phyloP scores from a whole-genome alignment of 2,329 filamentous ascomycete genomes.

The Dactylellina parvicollis region DNA sequence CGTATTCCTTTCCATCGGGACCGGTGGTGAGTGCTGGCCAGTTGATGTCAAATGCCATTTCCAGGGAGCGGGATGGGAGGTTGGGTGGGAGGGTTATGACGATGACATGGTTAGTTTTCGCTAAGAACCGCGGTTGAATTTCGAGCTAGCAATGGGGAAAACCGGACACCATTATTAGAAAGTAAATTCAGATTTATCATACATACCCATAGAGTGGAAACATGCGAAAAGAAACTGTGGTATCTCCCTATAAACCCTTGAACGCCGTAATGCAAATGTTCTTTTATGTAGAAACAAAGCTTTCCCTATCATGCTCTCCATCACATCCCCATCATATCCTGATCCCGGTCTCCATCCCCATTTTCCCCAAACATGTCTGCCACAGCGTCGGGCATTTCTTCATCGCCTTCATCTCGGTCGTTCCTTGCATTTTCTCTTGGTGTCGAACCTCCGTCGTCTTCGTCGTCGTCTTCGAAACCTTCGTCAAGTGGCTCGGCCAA shows the following conservation, averaged over 20 bases:
- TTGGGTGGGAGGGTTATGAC: conserved; percentile 9
- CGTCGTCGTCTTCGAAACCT: conserved; percentile 63
- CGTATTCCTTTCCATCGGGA: conserved; percentile 83
- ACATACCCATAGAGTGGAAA: conserved; percentile 28
- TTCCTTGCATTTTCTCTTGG: conserved; percentile 59
- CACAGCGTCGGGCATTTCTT: conserved; percentile 59
- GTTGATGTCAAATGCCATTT: conserved; percentile 97
- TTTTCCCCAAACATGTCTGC: conserved; percentile 50
- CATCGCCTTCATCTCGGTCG: conserved; percentile 61
- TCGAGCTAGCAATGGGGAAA: no score
- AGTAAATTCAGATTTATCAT: conserved; percentile 4
- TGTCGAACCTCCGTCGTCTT: conserved; percentile 61
- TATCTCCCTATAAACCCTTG: conserved; percentile 29
- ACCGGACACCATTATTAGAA: no score
- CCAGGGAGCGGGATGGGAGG: not conserved
- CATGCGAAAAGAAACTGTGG: conserved; percentile 17
- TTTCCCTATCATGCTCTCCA: not conserved
- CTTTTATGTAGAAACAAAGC: conserved; percentile 9
- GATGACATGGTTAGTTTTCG: conserved; percentile 31
- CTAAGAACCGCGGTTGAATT: conserved; percentile 36
- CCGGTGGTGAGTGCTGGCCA: conserved; percentile 93
- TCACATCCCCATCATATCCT: conserved; percentile 51
- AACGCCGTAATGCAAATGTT: conserved; percentile 37
- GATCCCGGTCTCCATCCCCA: conserved; percentile 45
- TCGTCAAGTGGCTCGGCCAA: conserved; percentile 67